Percentiles rank a stretch among this genome's conserved stretches.
phyloP scores from a whole-genome alignment of 208 protist species.

The Acanthamoeba royreba region DNA sequence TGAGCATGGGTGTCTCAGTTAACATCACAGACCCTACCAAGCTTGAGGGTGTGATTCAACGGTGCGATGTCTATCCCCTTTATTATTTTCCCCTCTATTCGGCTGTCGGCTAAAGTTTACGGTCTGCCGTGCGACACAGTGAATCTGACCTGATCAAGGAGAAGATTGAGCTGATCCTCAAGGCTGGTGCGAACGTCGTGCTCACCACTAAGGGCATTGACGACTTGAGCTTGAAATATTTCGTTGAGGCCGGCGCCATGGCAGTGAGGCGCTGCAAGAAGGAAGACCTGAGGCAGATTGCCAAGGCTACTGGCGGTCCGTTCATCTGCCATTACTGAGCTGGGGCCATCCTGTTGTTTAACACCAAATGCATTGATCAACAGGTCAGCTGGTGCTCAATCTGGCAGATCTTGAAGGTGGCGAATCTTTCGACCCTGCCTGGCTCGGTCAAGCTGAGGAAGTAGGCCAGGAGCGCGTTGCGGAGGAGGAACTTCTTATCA shows the following conservation, averaged over 20 bases:
- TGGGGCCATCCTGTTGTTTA: neutral
- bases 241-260: slow-evolving; percentile 96
- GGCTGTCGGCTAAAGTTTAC: neutral
- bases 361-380: neutral
- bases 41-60: slow-evolving; percentile 92
- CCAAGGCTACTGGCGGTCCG: slow-evolving; percentile 93
- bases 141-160: slow-evolving; percentile 97
- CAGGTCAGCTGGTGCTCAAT: slow-evolving; percentile 86
- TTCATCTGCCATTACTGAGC: neutral
- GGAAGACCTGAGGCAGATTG: slow-evolving; percentile 95
- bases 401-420: slow-evolving; percentile 96
- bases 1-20: slow-evolving; percentile 96
- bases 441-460: slow-evolving; percentile 92
- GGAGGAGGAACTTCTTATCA: slow-evolving; percentile 96
- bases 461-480: slow-evolving; percentile 94
- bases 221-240: slow-evolving; percentile 98
- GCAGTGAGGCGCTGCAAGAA: slow-evolving; percentile 95
- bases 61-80: neutral
- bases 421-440: slow-evolving; percentile 93
- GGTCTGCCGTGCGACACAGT: slow-evolving; percentile 61
- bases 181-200: slow-evolving; percentile 98
- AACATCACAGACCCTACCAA: slow-evolving; percentile 96
- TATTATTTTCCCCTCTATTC: neutral
- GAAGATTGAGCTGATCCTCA: slow-evolving; percentile 96
- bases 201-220: slow-evolving; percentile 99